Percentiles rank a stretch among this genome's conserved stretches.
Conservation (phyloP, 164 flowering plant species). For the Taxillus chinensis region DNA sequence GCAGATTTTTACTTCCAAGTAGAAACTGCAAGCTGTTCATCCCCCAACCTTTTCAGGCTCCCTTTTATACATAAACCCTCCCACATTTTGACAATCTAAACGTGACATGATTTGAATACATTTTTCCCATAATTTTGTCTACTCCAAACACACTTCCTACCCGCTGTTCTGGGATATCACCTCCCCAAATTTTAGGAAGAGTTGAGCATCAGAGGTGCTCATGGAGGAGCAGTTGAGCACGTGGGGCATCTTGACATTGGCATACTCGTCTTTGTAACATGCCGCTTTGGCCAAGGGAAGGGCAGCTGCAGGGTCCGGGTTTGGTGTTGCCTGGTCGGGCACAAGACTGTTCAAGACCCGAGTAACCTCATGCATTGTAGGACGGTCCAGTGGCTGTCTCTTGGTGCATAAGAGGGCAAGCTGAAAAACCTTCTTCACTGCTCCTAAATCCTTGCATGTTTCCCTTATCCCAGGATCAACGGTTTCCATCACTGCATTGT, state of each 20-base stretch:
- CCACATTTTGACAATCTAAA: too few relatives aligned
- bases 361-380: constrained; percentile 92
- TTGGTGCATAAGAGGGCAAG: constrained; percentile 90
- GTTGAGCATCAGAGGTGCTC: constrained; percentile 91
- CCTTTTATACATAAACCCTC: too few relatives aligned
- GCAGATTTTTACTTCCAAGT: too few relatives aligned
- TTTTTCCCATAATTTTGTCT: background rate
- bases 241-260: constrained; percentile 61
- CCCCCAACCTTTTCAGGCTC: too few relatives aligned
- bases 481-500: constrained; percentile 87
- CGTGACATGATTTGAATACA: background rate
- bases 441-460: constrained; percentile 80
- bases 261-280: constrained; percentile 66
- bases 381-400: constrained; percentile 72
- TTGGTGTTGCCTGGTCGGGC: constrained; percentile 22
- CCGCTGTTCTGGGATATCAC: constrained; percentile 81
- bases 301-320: constrained; percentile 6
- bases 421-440: constrained; percentile 80
- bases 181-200: constrained; percentile 86
- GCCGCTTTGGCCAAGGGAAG: constrained; percentile 30
- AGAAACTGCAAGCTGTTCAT: too few relatives aligned
- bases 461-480: constrained; percentile 71
- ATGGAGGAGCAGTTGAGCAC: constrained; percentile 54
- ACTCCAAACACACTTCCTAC: background rate
- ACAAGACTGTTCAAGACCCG: constrained; percentile 62